Base-by-base conservation (phyloP, 2,329 filamentous ascomycete genomes). In the Cryphonectria parasitica region DNA sequence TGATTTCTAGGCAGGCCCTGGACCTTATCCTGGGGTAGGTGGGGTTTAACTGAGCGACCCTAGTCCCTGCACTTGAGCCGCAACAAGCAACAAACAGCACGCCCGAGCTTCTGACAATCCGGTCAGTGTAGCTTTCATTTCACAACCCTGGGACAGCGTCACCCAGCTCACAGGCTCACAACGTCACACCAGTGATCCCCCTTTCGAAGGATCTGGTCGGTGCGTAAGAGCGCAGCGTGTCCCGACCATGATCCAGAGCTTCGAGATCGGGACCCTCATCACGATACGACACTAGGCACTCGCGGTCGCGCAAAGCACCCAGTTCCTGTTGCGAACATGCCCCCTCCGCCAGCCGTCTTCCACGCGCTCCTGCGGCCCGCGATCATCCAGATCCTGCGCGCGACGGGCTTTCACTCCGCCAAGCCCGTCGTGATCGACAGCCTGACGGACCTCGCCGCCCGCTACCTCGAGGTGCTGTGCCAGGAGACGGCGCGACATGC, bases 301-400 rank as follows among this genome's bases (percentile, higher is more conserved):
- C 8, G 1, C 41, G 19, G 7, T n/a, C 19, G 15, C 17, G 25
- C n/a, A 43, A 31, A 36, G 25, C 60, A 10, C 36, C 36, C 15
- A 28, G 36, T 25, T 8, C 28, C 10, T n/a, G 31, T 11, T 36
- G 19, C 11, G 70, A 79, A 71, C 61, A 87, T 86, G 84, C 82
- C 81, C 73, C 81, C 77, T 43, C 83, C 83, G 3, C 80, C 82
- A 13, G 80, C 84, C n/a, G 80, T 87, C 69, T 87, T 85, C 82
- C 91, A 93, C 81, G 91, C 92, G 72, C 90, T 97, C 74, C 87
- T 98, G 70, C 93, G 94, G 58, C 95, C 95, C 1, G 91, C 91
- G 64, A 89, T 98, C 72, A 89, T 98, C 70, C 94, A 98, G 81
- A 95, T 97, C 77, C 89, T 98, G 66, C 94, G 95, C 77, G 93